These are phyloP conservation scores for Solanum tacnaense DNA, from an alignment of 257 asterid genomes.

Conservation along the genomic window DNA sequence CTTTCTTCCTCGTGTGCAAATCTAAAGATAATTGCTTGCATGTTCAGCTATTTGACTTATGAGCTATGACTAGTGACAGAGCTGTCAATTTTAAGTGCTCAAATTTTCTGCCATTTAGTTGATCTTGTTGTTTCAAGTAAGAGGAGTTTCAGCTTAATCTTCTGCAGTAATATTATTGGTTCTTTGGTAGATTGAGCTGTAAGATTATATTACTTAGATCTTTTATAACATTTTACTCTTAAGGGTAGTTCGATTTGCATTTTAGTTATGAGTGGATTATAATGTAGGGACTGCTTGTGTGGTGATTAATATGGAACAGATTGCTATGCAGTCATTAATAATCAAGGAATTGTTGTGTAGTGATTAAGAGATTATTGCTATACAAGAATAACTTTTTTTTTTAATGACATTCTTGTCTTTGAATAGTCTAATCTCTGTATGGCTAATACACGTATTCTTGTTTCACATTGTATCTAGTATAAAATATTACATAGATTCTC, in stretches of 20 bases:
- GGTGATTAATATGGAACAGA: not conserved
- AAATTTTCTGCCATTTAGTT: not conserved
- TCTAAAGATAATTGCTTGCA: not conserved
- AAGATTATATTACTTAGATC: not conserved
- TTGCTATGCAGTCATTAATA: not conserved
- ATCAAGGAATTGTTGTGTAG: not conserved
- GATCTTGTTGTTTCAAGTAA: not conserved
- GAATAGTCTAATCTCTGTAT: not conserved
- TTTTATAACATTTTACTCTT: not conserved
- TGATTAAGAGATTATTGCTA: not conserved
- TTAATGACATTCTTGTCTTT: not conserved
- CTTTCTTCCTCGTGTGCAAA: slow-evolving; percentile 4
- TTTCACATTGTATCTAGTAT: not conserved
- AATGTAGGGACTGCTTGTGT: not conserved
- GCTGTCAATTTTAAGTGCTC: not conserved
- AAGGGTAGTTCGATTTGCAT: not conserved
- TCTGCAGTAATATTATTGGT: not conserved
- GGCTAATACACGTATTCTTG: not conserved
- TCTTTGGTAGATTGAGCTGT: not conserved
- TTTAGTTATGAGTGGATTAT: not conserved
- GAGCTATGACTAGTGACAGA: not conserved
- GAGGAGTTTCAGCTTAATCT: not conserved
- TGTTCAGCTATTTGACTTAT: not conserved
- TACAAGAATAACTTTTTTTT: not conserved
- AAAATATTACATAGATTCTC: not conserved